These are phyloP conservation scores for Oryza officinalis DNA, from an alignment of 176 grass and related monocot species.

Conservation along the genomic window DNA sequence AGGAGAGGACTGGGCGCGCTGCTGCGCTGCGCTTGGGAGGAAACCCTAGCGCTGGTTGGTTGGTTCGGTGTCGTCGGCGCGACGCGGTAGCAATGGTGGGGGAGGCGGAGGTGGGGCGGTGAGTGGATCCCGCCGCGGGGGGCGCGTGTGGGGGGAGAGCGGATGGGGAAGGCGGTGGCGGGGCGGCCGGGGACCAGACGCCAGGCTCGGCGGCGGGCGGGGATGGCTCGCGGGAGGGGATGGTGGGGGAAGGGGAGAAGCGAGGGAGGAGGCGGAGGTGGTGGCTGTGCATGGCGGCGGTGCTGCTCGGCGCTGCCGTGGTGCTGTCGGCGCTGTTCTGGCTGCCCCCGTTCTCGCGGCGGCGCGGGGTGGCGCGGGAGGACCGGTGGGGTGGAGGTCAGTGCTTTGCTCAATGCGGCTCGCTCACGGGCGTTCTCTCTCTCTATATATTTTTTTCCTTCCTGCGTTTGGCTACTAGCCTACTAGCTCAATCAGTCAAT, in stretches of 20 bases:
- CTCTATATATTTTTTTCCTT: not conserved
- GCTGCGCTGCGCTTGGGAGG: not conserved
- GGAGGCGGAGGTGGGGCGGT: constrained; percentile 2
- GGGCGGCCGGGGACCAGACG: too few species aligned
- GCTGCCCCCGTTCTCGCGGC: constrained; percentile 39
- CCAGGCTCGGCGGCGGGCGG: not conserved
- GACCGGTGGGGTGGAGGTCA: constrained; percentile 47
- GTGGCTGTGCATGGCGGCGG: constrained; percentile 29
- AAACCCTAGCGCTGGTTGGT: not conserved
- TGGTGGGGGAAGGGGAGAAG: not conserved
- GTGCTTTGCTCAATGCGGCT: constrained; percentile 2
- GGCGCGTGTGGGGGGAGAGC: too few species aligned
- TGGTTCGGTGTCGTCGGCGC: too few species aligned
- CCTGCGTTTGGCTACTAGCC: not conserved
- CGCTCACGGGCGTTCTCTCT: not conserved
- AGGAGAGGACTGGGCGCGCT: not conserved
- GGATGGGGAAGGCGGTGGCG: too few species aligned
- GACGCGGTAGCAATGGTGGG: not conserved
- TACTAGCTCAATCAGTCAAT: not conserved
- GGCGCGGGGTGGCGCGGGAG: not conserved
- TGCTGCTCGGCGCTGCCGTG: constrained; percentile 31
- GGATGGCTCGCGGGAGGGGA: not conserved
- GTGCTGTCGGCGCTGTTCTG: constrained; percentile 43
- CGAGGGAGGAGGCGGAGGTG: constrained; percentile 13
- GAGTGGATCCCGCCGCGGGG: not conserved